phyloP scores from a whole-genome alignment of 352 stramenopile species.

The Phytophthora foliorum region DNA sequence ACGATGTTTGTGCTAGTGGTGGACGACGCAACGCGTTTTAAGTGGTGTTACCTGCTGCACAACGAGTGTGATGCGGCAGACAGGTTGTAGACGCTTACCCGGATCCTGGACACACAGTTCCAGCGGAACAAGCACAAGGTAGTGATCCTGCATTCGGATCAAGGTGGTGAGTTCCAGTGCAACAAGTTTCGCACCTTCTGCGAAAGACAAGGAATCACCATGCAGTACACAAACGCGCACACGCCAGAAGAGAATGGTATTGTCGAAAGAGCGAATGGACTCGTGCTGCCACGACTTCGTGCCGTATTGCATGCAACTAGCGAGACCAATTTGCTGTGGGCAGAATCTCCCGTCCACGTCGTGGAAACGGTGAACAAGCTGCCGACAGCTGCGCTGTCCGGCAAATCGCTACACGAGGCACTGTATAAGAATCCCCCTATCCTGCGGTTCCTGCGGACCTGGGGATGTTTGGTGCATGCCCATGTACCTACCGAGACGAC shows the following conservation, averaged over 20 bases:
- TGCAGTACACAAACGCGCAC: constrained; percentile 26
- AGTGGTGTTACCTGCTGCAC: constrained; percentile 24
- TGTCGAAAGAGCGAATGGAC: constrained; percentile 19
- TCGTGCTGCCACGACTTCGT: constrained; percentile 12
- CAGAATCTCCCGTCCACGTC: neutral
- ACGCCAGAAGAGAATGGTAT: constrained; percentile 32
- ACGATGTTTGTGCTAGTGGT: constrained; percentile 30
- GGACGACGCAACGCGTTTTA: constrained; percentile 28
- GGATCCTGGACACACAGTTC: constrained; percentile 19
- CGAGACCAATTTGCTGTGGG: constrained; percentile 9
- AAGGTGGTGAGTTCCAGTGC: constrained; percentile 31
- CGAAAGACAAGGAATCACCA: constrained; percentile 11
- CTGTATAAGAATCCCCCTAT: constrained; percentile 14
- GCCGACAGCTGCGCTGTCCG: neutral
- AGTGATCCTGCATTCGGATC: constrained; percentile 18
- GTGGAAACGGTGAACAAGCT: neutral
- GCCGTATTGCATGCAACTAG: constrained; percentile 19
- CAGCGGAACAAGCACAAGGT: neutral
- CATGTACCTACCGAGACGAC: constrained; percentile 11
- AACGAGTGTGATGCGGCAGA: constrained; percentile 12
- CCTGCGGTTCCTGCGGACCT: constrained; percentile 11
- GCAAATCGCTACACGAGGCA: constrained; percentile 19
- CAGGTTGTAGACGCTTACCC: constrained; percentile 3
- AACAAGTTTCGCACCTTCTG: constrained; percentile 8
- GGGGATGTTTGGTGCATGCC: constrained; percentile 8